Evolutionary conservation across 306 rosid genomes (phyloP), one percentile per base, ranked within the genome.

Genomic region (Fagus sylvatica): DNA sequence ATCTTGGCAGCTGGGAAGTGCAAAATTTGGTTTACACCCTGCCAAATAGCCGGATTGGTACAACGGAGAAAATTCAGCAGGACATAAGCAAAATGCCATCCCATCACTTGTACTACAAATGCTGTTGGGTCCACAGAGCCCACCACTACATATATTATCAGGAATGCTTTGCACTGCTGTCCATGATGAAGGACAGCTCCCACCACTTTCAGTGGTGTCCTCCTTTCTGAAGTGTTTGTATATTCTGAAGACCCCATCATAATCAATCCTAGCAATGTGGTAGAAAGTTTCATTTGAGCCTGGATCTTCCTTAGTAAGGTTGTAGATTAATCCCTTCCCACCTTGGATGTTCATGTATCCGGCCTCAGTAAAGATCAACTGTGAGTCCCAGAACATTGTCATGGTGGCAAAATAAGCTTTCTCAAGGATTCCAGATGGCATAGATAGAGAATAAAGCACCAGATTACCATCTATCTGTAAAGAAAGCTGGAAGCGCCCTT

Each of bases 21-120:
- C 69, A 49, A 76, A 84, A 54, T 84, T 72, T 42, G 84, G 87
- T 34, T 69, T 80, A 59, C 90, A 86, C 12, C 80, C 74, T 5
- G 49, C 49, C 49, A 10, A 43, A 43, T 43, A 10, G 30, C 40
- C 7, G 69, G 74, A 57, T 83, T 57, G 16, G 73, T 53, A 8
- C 43, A 73, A 49, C 4, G 8, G 32, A 72, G 81, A 77, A 64
- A 70, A 83, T n/a, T 75, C 74, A 1, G 69, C 61, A 2, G 80
- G 77, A 36, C 87, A 86, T 39, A 28, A 22, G 41, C 85, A 86
- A 8, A 71, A 19, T 40, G 72, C 54, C 30, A 0, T 3, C 11
- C 53, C 68, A 7, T 37, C 56, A 22, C 56, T 39, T 0, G 66
- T 74, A 0, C 71, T 41, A 67, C 86, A 83, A 5, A 53, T 54